These are phyloP conservation scores for Bremia lactucae DNA, from an alignment of 352 stramenopile species.

Conservation along the genomic window DNA sequence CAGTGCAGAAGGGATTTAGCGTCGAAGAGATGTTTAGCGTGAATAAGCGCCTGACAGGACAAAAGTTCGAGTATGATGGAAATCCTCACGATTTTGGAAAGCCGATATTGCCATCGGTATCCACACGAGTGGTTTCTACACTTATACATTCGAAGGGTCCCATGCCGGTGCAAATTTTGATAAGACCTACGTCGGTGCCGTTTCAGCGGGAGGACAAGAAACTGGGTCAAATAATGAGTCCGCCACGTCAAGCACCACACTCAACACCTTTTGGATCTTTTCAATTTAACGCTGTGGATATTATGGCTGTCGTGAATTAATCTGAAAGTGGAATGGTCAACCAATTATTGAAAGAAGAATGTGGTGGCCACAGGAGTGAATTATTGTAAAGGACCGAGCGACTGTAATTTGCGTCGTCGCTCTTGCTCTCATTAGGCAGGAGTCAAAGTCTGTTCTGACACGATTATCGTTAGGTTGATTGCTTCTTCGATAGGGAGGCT, in stretches of 20 bases:
- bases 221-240: conserved; percentile 26
- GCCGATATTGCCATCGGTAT: conserved; percentile 13
- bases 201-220: conserved; percentile 47
- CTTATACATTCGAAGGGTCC: conserved; percentile 47
- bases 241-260: conserved; percentile 22
- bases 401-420: conserved; percentile 7
- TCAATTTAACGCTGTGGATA: conserved; percentile 75
- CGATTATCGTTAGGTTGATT: too few relatives aligned
- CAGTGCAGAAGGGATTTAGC: conserved; percentile 60
- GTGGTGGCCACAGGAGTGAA: conserved; percentile 2
- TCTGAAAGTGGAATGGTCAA: conserved; percentile 15
- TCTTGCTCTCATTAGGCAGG: conserved; percentile 21
- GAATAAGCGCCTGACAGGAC: conserved; percentile 86
- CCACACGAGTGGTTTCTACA: conserved; percentile 17
- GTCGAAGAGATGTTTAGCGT: conserved; percentile 94
- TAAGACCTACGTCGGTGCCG: conserved; percentile 26
- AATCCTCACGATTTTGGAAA: conserved; percentile 93
- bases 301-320: conserved; percentile 85
- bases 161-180: conserved; percentile 36
- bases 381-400: conserved; percentile 4
- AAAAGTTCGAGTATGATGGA: conserved; percentile 91
- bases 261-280: conserved; percentile 49
- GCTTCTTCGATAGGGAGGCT: too few relatives aligned
- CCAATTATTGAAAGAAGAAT: conserved; percentile 10
- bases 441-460: conserved; percentile 10